Evolutionary conservation across 148 eudicot species (phyloP).

Genomic region (Vaccinium myrtillus): DNA sequence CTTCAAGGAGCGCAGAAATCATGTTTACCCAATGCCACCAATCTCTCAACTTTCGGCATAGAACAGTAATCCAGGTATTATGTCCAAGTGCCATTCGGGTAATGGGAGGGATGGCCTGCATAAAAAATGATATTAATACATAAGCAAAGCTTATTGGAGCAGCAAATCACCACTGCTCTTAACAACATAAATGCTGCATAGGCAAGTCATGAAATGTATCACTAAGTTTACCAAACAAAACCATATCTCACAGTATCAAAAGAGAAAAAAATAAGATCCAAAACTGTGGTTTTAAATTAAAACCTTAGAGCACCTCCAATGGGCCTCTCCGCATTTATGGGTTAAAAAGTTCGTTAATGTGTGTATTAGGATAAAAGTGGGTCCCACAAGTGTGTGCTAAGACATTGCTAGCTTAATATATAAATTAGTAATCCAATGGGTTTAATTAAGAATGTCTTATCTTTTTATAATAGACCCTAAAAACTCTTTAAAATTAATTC

Average conservation of each 20-base stretch:
- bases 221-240: neutral
- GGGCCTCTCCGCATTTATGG: too few relatives aligned
- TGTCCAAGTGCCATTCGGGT: slow-evolving; percentile 86
- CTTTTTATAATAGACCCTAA: too few relatives aligned
- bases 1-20: slow-evolving; percentile 1
- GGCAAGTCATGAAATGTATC: neutral
- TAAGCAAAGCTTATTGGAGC: neutral
- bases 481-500: too few relatives aligned
- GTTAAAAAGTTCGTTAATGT: too few relatives aligned
- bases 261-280: slow-evolving; percentile 7
- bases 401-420: too few relatives aligned
- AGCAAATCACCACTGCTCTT: neutral
- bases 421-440: too few relatives aligned
- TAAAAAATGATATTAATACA: neutral
- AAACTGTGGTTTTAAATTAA: neutral
- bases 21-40: slow-evolving; percentile 99
- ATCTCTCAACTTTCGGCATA: slow-evolving; percentile 93
- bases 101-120: slow-evolving; percentile 91
- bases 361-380: too few relatives aligned
- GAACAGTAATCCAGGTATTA: slow-evolving; percentile 91
- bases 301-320: neutral
- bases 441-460: too few relatives aligned
- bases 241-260: neutral
- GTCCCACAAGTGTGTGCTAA: too few relatives aligned
- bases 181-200: neutral